These are phyloP conservation scores for Linum tenue DNA, from an alignment of 345 rosid genomes.

Conservation along the genomic window DNA sequence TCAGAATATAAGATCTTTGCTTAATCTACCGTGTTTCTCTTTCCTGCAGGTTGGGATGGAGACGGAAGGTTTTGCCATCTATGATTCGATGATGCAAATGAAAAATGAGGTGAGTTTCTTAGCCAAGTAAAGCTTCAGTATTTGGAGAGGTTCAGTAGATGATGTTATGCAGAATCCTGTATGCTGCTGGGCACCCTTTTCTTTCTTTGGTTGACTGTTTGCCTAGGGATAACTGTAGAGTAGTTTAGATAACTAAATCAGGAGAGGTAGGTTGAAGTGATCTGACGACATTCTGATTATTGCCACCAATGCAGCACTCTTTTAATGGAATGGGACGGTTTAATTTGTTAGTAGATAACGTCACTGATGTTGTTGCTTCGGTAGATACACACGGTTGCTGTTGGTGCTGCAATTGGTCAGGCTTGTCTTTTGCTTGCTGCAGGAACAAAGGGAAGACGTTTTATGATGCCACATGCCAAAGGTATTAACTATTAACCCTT, in stretches of 20 bases:
- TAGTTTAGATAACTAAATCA: too few species aligned
- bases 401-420: constrained; percentile 75
- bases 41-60: constrained; percentile 70
- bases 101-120: constrained; percentile 42
- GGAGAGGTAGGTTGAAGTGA: too few species aligned
- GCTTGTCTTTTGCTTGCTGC: constrained; percentile 80
- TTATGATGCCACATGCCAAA: constrained; percentile 85
- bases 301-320: neutral
- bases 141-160: neutral
- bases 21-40: neutral
- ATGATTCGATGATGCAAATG: constrained; percentile 72
- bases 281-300: too few species aligned
- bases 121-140: neutral
- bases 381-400: constrained; percentile 67
- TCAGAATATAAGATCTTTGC: too few species aligned
- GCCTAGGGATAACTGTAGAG: too few species aligned
- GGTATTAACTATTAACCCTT: constrained; percentile 41
- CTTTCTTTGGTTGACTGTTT: neutral
- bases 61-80: constrained; percentile 84
- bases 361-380: constrained; percentile 13
- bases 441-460: constrained; percentile 75
- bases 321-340: neutral
- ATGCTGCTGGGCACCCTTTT: neutral
- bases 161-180: neutral
- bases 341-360: too few species aligned